Conservation (phyloP, 495 filamentous ascomycete species). For the Daldinia childiae region DNA sequence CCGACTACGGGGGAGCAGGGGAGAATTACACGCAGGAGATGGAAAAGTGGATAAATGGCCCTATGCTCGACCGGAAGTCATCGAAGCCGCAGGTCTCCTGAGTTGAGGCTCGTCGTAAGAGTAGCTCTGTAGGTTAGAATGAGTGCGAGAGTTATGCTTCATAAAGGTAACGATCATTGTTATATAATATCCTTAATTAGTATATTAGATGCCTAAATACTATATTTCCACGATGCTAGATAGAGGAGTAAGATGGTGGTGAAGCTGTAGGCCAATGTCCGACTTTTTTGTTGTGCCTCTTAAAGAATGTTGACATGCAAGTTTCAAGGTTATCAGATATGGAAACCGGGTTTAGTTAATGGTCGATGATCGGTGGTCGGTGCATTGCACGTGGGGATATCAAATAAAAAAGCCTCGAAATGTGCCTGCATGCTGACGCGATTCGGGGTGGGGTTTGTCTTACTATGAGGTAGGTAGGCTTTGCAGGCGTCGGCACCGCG, state of each 20-base stretch:
- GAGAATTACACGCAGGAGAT: slow-evolving; percentile 14
- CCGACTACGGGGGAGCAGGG: background rate
- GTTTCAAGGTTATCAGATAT: no score
- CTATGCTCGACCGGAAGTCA: background rate
- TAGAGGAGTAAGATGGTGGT: background rate
- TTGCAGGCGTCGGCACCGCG: background rate
- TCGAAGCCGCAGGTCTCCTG: background rate
- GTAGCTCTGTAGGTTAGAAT: background rate
- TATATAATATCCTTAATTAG: background rate
- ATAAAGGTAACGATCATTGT: no score
- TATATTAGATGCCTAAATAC: background rate
- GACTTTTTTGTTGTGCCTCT: no score
- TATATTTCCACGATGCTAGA: background rate
- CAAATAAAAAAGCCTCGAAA: background rate
- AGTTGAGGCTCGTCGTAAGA: background rate
- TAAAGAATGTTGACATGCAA: no score
- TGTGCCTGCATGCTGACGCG: background rate
- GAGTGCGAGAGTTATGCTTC: background rate
- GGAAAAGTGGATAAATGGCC: slow-evolving; percentile 25
- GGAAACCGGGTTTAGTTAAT: background rate
- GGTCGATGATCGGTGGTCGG: no score
- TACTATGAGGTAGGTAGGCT: background rate
- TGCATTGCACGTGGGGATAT: background rate
- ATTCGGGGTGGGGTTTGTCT: background rate
- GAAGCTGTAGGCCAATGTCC: no score